Base-by-base conservation (phyloP, 2,329 filamentous ascomycete genomes). In the Emergomyces orientalis region DNA sequence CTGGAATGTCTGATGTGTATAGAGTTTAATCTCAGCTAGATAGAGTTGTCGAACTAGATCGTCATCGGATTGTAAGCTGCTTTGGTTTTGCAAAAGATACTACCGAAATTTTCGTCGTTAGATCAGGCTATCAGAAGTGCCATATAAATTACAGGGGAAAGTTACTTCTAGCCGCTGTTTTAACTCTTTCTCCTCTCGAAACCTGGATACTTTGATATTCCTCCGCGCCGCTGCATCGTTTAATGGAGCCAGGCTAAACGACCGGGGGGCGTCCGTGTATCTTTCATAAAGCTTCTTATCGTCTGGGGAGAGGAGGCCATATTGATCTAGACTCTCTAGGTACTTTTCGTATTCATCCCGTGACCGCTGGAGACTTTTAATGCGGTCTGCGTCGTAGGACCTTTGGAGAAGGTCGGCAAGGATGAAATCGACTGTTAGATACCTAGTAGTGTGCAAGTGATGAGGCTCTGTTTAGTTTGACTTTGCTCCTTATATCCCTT, bases 141-240 rank as follows among this genome's bases (percentile, higher is more conserved):
- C 1, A 37, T 37, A 37, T 37, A 37, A 37, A 37, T 9, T 8
- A 37, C 5, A 37, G 8, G 4, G 34, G 34, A 37, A 37, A 52
- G 34, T 8, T 74, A 86, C 85, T 75, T 91, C 89, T n/a, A 97
- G 80, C 74, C 88, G 92, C 67, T 86, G 82, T 75, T 90, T 91
- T 64, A 99, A 77, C 65, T 88, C 86, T 74, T 94, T 96, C 75
- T 97, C 94, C 60, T 89, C 84, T 69, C 85, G 87, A 76, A 91
- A 97, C 65, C 89, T 86, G 54, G 86, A 83, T 68, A 99, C 96
- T 77, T 97, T 99, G 56, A 86, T 85, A 63, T 92, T 87, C 68
- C 94, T 83, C 65, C 88, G 84, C 37, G 86, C 84, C 25, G 87
- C 84, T 3, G 90, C 84, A 75, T 89, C 84, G 27, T 79, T 81